phyloP scores from a whole-genome alignment of 495 filamentous ascomycete genomes.

The Cudoniella acicularis region DNA sequence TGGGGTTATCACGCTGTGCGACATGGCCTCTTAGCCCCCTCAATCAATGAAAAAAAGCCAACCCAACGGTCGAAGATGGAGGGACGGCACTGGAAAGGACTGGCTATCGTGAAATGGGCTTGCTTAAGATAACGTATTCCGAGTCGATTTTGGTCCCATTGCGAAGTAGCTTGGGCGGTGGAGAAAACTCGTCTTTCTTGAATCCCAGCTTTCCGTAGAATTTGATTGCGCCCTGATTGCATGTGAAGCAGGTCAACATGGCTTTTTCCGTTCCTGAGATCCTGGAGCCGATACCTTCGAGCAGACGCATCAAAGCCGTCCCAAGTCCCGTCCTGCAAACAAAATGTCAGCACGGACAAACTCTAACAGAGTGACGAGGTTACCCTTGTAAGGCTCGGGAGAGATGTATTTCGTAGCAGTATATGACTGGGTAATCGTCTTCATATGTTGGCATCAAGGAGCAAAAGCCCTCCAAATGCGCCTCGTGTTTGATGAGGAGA shows the following conservation, averaged over 20 bases:
- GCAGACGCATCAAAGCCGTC: constrained; percentile 38
- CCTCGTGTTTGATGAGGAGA: constrained; percentile 46
- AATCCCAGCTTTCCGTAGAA: constrained; percentile 74
- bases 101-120: constrained; percentile 33
- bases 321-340: constrained; percentile 44
- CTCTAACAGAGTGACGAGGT: constrained; percentile 7
- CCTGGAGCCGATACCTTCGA: constrained; percentile 38
- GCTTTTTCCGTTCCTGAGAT: constrained; percentile 59
- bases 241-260: constrained; percentile 81
- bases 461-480: constrained; percentile 57
- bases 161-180: constrained; percentile 55
- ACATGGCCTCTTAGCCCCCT: background rate
- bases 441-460: constrained; percentile 85
- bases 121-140: constrained; percentile 73
- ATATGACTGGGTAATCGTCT: constrained; percentile 67
- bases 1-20: too few species aligned
- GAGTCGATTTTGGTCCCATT: constrained; percentile 60
- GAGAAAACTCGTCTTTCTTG: constrained; percentile 61
- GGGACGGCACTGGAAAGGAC: background rate
- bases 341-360: constrained; percentile 11
- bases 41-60: background rate
- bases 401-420: constrained; percentile 88
- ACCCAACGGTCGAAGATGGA: background rate
- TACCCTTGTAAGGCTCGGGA: constrained; percentile 47
- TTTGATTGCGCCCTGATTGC: constrained; percentile 53